These are phyloP conservation scores for Sporothrix luriei DNA, from an alignment of 2,329 filamentous ascomycete genomes.

Conservation along the genomic window DNA sequence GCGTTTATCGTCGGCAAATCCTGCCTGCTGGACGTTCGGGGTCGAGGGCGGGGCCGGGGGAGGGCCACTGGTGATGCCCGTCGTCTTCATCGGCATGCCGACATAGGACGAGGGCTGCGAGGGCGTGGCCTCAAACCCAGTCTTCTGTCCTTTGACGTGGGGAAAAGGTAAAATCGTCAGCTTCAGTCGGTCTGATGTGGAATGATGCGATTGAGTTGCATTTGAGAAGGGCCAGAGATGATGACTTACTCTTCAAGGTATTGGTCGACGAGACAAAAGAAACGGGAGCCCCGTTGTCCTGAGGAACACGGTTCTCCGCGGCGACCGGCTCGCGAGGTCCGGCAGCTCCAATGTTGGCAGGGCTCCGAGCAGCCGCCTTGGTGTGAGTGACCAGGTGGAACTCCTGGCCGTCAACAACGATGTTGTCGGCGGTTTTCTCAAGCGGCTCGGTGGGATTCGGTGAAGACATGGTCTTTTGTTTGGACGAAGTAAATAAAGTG, in stretches of 20 bases:
- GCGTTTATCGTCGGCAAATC: no score
- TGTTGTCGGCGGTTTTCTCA: slow-evolving; percentile 1
- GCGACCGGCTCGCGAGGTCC: no score
- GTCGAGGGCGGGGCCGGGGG: slow-evolving; percentile 5
- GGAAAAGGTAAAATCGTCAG: background rate
- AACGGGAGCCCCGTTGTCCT: background rate
- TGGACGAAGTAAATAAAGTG: background rate
- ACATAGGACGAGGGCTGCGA: background rate
- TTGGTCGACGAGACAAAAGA: background rate
- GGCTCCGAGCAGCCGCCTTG: background rate
- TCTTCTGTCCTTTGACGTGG: background rate
- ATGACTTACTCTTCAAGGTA: background rate
- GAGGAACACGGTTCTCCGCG: background rate
- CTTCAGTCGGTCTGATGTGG: background rate
- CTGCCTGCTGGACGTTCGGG: background rate
- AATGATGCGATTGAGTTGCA: no score
- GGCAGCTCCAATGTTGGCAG: no score
- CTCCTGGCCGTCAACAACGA: background rate
- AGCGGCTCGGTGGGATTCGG: background rate
- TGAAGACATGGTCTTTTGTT: background rate
- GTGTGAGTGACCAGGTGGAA: background rate
- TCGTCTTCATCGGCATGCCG: background rate
- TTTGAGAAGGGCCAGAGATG: background rate
- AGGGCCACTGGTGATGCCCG: slow-evolving; percentile 4
- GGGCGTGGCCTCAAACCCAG: background rate